Evolutionary conservation across 2,329 filamentous ascomycete species (phyloP).

Genomic region (Fusarium lyarnte): DNA sequence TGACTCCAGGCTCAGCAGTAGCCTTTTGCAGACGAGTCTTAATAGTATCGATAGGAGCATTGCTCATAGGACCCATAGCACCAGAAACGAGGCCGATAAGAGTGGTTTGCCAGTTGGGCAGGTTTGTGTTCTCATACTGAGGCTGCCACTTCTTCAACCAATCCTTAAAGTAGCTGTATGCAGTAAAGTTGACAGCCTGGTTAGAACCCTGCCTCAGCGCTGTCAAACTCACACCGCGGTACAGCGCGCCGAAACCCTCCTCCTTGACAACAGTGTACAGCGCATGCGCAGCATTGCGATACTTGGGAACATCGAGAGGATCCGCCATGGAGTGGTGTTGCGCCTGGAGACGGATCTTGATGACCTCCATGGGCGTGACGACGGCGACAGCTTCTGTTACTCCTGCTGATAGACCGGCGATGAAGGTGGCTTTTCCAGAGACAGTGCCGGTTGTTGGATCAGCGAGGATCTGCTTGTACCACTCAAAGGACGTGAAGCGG

Average conservation of each 20-base stretch:
- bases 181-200: constrained; percentile 98
- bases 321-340: constrained; percentile 99
- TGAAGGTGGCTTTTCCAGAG: constrained; percentile 73
- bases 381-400: constrained; percentile 96
- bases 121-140: constrained; percentile 67
- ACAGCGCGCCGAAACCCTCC: constrained; percentile 87
- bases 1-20: constrained; percentile 82
- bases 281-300: constrained; percentile 88
- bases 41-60: constrained; percentile 98
- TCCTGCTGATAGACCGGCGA: constrained; percentile 87
- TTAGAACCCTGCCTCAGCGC: constrained; percentile 95
- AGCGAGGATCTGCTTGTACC: constrained; percentile 87
- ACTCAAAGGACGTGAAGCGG: constrained; percentile 96
- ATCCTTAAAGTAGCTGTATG: constrained; percentile 93
- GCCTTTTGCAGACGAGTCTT: constrained; percentile 96
- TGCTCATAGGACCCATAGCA: constrained; percentile 94
- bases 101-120: constrained; percentile 91
- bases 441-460: constrained; percentile 73
- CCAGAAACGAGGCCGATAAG: constrained; percentile 90
- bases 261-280: constrained; percentile 90
- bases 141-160: constrained; percentile 78
- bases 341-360: constrained; percentile 98
- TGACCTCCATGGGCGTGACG: constrained; percentile 98
- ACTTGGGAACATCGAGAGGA: constrained; percentile 94
- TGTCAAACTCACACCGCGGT: constrained; percentile 92